phyloP scores from a whole-genome alignment of 805 yeast genomes.

The Zygoascus flipseniorum region DNA sequence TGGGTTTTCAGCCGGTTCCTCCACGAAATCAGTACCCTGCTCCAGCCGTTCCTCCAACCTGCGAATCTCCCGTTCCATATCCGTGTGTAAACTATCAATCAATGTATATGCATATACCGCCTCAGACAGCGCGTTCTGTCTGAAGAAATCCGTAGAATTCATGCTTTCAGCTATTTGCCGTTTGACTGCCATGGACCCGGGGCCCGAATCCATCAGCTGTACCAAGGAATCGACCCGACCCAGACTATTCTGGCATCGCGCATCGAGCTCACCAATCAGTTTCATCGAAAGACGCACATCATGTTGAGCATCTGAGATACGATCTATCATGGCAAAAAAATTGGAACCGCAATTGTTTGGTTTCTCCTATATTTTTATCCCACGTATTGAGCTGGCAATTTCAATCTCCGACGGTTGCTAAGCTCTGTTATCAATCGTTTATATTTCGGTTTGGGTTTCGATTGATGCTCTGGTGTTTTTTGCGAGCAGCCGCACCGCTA shows the following conservation, averaged over 20 bases:
- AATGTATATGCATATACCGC: slow-evolving; percentile 9
- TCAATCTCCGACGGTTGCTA: no score
- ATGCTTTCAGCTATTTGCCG: background rate
- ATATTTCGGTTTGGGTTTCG: no score
- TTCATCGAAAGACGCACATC: slow-evolving; percentile 11
- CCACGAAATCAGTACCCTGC: background rate
- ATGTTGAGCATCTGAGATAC: slow-evolving; percentile 2
- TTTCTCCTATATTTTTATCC: no score
- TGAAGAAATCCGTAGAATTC: slow-evolving; percentile 1
- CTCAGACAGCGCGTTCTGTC: slow-evolving; percentile 9
- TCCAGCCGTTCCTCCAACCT: slow-evolving; percentile 7
- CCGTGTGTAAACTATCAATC: slow-evolving; percentile 7
- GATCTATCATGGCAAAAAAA: background rate
- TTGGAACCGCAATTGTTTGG: background rate
- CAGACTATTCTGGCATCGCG: background rate
- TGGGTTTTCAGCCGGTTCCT: background rate
- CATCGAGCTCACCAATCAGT: slow-evolving; percentile 12
- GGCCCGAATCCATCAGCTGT: background rate
- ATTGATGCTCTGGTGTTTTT: no score
- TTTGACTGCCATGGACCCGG: background rate
- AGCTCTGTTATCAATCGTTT: no score
- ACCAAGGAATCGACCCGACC: slow-evolving; percentile 4
- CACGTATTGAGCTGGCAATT: no score
- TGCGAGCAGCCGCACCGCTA: background rate
- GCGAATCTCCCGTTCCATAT: slow-evolving; percentile 5